phyloP scores from a whole-genome alignment of 495 filamentous ascomycete genomes.

The Penicillium antarcticum region DNA sequence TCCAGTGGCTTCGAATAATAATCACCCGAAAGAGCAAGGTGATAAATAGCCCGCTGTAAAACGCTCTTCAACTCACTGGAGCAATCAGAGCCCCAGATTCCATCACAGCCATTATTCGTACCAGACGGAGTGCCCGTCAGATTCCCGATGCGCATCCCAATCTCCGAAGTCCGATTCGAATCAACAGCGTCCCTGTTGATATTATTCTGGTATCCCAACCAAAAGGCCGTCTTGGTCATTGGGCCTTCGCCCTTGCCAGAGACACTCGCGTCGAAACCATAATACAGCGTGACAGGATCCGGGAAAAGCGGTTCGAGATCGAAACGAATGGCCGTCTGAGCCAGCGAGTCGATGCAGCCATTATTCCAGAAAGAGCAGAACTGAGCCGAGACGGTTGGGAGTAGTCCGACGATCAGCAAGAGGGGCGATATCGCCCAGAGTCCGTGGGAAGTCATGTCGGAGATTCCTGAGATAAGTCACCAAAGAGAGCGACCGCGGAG shows the following conservation, averaged over 20 bases:
- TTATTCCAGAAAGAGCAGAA: conserved; percentile 40
- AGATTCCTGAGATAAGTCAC: conserved; percentile 1
- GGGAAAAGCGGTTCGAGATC: conserved; percentile 38
- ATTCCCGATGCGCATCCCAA: conserved; percentile 41
- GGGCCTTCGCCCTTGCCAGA: conserved; percentile 33
- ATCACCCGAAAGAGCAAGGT: conserved; percentile 24
- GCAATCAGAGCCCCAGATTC: conserved; percentile 38
- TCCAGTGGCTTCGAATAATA: conserved; percentile 32
- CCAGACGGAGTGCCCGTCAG: conserved; percentile 35
- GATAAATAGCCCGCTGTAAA: conserved; percentile 27
- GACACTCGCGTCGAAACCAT: conserved; percentile 36
- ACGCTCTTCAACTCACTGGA: conserved; percentile 30
- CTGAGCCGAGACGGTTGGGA: conserved; percentile 24
- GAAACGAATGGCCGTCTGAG: conserved; percentile 38
- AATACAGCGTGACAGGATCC: conserved; percentile 36
- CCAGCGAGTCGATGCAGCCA: conserved; percentile 41
- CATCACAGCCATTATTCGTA: conserved; percentile 40
- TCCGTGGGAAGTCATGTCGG: conserved; percentile 21
- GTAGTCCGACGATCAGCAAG: conserved; percentile 17
- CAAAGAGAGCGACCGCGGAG: conserved; percentile 19
- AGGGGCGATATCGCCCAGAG: background rate
- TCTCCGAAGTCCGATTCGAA: conserved; percentile 39
- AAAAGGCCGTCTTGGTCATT: conserved; percentile 41
- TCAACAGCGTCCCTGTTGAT: conserved; percentile 32
- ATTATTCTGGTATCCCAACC: conserved; percentile 36